phyloP scores from a whole-genome alignment of 2,329 filamentous ascomycete species.

The Paramyrothecium roridum region DNA sequence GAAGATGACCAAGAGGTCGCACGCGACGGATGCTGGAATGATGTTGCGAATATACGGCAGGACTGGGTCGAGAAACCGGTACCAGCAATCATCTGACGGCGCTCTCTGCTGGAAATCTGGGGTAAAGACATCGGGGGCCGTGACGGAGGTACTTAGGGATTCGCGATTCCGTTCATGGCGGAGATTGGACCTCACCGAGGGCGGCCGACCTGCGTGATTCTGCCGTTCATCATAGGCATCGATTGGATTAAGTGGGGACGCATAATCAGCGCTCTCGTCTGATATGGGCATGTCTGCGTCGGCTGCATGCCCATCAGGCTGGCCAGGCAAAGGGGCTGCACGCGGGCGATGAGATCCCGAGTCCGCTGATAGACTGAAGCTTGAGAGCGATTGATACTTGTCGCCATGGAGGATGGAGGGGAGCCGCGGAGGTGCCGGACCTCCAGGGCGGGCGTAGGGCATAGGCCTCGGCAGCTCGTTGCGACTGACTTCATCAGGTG shows the following conservation, averaged over 20 bases:
- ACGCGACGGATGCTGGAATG: conserved; percentile 37
- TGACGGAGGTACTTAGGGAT: conserved; percentile 12
- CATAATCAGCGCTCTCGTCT: conserved; percentile 22
- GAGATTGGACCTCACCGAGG: background rate
- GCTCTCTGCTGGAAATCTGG: conserved; percentile 19
- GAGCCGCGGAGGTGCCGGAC: background rate
- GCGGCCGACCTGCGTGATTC: background rate
- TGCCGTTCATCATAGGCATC: conserved; percentile 2
- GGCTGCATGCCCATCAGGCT: background rate
- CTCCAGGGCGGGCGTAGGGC: background rate
- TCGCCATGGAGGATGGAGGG: background rate
- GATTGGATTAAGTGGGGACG: conserved; percentile 18
- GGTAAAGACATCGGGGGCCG: conserved; percentile 10
- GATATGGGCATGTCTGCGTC: conserved; percentile 18
- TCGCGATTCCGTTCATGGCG: conserved; percentile 7
- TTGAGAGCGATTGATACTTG: background rate
- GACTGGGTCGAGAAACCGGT: conserved; percentile 36
- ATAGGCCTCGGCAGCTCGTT: background rate
- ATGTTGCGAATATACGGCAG: conserved; percentile 34
- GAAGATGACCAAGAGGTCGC: conserved; percentile 45
- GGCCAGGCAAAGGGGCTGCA: background rate
- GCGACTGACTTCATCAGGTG: background rate
- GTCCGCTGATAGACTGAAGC: background rate
- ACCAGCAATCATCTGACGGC: conserved; percentile 29
- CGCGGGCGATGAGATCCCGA: background rate